phyloP scores from a whole-genome alignment of 2,329 filamentous ascomycete genomes.

The Ophiocordyceps camponoti-floridani region DNA sequence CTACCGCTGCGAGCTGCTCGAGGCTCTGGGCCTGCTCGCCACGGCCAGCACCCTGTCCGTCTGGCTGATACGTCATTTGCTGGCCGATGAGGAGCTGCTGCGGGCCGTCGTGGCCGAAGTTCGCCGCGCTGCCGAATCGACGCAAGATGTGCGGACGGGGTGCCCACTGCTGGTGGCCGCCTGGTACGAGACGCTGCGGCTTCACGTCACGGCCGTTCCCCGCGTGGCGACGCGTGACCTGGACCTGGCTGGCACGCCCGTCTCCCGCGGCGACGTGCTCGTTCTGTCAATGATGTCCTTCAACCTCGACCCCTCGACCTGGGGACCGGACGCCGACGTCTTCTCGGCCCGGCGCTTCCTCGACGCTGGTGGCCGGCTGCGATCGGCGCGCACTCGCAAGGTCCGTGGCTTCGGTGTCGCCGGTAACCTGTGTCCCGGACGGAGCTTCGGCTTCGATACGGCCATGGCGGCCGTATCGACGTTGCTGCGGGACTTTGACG shows the following conservation, averaged over 20 bases:
- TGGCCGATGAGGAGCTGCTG: conserved; percentile 6
- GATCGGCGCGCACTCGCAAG: conserved; percentile 7
- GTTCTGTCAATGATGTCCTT: conserved; percentile 14
- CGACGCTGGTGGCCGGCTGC: conserved; percentile 6
- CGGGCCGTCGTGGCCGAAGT: conserved; percentile 8
- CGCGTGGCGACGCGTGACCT: conserved; percentile 12
- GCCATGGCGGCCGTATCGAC: conserved; percentile 10
- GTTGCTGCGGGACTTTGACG: conserved; percentile 10
- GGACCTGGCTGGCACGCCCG: conserved; percentile 6
- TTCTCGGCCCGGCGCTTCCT: conserved; percentile 14
- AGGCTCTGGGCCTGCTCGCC: conserved; percentile 12
- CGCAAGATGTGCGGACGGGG: conserved; percentile 7
- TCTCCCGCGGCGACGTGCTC: conserved; percentile 9
- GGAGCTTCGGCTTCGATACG: conserved; percentile 12
- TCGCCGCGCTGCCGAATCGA: conserved; percentile 6
- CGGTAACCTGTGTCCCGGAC: conserved; percentile 13
- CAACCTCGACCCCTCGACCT: conserved; percentile 9
- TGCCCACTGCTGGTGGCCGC: conserved; percentile 14
- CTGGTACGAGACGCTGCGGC: conserved; percentile 13
- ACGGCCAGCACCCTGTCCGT: conserved; percentile 13
- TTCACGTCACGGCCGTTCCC: conserved; percentile 14
- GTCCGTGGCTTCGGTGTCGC: conserved; percentile 14
- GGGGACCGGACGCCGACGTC: conserved; percentile 10
- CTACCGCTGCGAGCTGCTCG: conserved; percentile 14
- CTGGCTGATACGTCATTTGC: conserved; percentile 12